Evolutionary conservation across 352 stramenopile species (phyloP), one percentile per base, ranked within the genome.

Genomic region (Globisporangium polare): DNA sequence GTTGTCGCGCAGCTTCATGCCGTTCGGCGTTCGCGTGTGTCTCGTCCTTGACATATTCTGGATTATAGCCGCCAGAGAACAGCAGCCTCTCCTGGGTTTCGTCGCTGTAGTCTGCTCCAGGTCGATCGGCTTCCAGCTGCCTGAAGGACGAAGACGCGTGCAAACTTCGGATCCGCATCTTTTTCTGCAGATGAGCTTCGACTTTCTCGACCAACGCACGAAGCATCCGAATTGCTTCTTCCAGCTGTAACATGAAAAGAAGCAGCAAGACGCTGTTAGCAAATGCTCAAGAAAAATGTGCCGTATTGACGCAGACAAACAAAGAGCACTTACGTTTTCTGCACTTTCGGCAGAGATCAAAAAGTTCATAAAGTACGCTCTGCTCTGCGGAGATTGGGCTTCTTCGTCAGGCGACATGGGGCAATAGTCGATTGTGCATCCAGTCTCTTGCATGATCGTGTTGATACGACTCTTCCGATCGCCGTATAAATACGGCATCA

Each of bases 341-440:
- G 58, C 67, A 0, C 74, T 75, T n/a, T 73, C 69, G 1, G 69
- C 80, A 2, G 75, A 74, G 17, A 89, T 66, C 12, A 91, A 27
- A 33, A 90, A 92, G 41, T 77, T 84, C 73, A 90, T 82, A 22
- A 76, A 63, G 64, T 73, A 87, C 10, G 61, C 56, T 9, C 31
- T 53, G 41, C 39, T 77, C 35, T 54, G 55, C 1, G 67, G 68
- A 18, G 60, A 73, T 18, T 73, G 65, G 52, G 73, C 63, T 33
- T 76, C 60, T n/a, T 89, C 80, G 5, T 74, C 73, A 0, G 82
- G 78, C 0, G 78, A 86, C 46, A 82, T 59, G 4, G 82, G 76
- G 12, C 82, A 91, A 53, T 89, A 89, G 53, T 89, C 78, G 33
- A 92, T 79, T 13, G 75, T 78, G 45, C 76, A 88, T 4, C 64